These are phyloP conservation scores for Colletotrichum truncatum DNA, from an alignment of 2,329 filamentous ascomycete genomes.

Conservation along the genomic window DNA sequence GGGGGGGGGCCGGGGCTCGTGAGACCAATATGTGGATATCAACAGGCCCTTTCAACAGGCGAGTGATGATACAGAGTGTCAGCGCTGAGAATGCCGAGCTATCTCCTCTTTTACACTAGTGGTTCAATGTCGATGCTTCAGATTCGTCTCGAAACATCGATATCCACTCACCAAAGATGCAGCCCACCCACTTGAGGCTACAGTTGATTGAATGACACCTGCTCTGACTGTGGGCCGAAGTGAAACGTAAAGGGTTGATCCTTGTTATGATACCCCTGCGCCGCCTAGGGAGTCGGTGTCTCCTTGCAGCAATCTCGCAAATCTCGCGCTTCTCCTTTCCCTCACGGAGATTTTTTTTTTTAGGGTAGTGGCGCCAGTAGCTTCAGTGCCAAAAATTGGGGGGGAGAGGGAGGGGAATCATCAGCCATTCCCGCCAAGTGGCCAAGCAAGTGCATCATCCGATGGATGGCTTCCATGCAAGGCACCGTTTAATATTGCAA, in stretches of 20 bases:
- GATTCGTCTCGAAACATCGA: conserved; percentile 26
- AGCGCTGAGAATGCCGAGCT: conserved; percentile 11
- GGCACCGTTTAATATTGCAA: background rate
- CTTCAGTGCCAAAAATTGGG: too few relatives aligned
- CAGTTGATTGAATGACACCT: conserved; percentile 22
- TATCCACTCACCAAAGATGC: background rate
- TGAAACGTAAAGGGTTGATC: conserved; percentile 25
- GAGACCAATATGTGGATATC: conserved; percentile 4
- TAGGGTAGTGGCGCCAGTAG: conserved; percentile 1
- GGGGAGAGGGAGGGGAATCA: background rate
- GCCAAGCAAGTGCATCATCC: conserved; percentile 11
- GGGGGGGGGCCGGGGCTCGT: conserved; percentile 9
- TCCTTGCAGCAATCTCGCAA: conserved; percentile 30
- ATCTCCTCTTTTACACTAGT: background rate
- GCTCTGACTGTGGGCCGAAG: conserved; percentile 12
- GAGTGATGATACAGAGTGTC: conserved; percentile 3
- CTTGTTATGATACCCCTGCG: background rate
- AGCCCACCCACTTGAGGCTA: conserved; percentile 21
- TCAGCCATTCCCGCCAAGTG: background rate
- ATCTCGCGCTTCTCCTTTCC: conserved; percentile 29
- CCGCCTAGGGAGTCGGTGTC: background rate
- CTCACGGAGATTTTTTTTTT: conserved; percentile 22
- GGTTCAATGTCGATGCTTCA: conserved; percentile 28
- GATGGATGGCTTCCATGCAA: background rate
- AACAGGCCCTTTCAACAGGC: background rate